Percentiles rank a stretch among this genome's conserved stretches.
These are phyloP conservation scores for Kregervanrija delftensis DNA, from an alignment of 805 yeast species.

Conservation along the genomic window DNA sequence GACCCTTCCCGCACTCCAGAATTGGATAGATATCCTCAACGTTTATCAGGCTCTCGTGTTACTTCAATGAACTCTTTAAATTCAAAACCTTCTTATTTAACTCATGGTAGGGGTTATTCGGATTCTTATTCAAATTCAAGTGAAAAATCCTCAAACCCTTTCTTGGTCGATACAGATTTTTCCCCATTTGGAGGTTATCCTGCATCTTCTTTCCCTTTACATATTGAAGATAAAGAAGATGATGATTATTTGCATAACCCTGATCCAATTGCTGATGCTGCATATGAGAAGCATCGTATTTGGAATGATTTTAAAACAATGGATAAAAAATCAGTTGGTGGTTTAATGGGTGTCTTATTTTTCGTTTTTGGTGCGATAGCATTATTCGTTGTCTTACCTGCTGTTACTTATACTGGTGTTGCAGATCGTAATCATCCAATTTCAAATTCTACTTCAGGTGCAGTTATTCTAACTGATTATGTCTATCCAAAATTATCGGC, in stretches of 20 bases:
- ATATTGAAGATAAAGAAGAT: conserved; percentile 87
- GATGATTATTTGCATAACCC: conserved; percentile 96
- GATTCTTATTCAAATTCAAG: conserved; percentile 15
- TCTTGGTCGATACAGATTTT: conserved; percentile 53
- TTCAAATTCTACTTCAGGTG: background rate
- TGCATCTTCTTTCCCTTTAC: conserved; percentile 83
- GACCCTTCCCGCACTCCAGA: conserved; percentile 33
- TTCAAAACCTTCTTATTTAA: conserved; percentile 19
- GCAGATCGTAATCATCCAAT: conserved; percentile 21
- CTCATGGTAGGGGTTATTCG: conserved; percentile 2
- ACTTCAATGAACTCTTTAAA: conserved; percentile 43
- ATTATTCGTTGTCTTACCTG: conserved; percentile 78
- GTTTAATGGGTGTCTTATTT: conserved; percentile 51
- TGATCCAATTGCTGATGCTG: conserved; percentile 88
- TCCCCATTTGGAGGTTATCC: conserved; percentile 98
- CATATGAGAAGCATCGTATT: conserved; percentile 67
- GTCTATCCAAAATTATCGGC: conserved; percentile 51
- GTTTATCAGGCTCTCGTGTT: conserved; percentile 43
- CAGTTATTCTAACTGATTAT: conserved; percentile 41
- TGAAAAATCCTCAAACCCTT: conserved; percentile 28
- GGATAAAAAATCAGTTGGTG: conserved; percentile 58
- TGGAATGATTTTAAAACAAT: conserved; percentile 55
- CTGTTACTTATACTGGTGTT: conserved; percentile 73
- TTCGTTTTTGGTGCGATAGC: conserved; percentile 55
- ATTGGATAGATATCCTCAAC: conserved; percentile 63